A percentile compares a stretch with the other conserved stretches of the same genome.
These are phyloP conservation scores for Fomitopsis palustris DNA, from an alignment of 1,284 basidiomycete genomes.

Conservation along the genomic window DNA sequence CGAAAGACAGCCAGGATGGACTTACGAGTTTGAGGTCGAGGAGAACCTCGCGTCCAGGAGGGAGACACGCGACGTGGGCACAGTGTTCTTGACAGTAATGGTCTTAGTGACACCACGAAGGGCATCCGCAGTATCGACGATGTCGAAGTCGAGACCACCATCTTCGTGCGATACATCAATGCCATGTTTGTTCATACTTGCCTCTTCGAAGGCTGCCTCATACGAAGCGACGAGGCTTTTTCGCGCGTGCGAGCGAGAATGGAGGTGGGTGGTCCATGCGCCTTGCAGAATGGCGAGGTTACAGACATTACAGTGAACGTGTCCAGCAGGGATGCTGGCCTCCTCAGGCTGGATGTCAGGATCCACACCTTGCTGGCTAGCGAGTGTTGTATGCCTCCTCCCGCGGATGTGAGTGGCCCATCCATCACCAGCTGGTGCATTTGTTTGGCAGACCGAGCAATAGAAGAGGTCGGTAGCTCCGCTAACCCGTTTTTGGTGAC, in stretches of 20 bases:
- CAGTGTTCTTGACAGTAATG: slow-evolving; percentile 23
- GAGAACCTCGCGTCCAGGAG: slow-evolving; percentile 34
- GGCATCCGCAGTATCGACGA: slow-evolving; percentile 30
- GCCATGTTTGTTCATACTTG: slow-evolving; percentile 25
- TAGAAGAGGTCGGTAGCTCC: background rate
- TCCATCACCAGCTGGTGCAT: background rate
- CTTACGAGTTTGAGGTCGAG: slow-evolving; percentile 37
- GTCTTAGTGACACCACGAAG: slow-evolving; percentile 15
- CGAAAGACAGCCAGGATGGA: slow-evolving; percentile 13
- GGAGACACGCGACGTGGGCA: slow-evolving; percentile 26
- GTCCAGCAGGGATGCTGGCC: background rate
- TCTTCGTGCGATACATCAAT: slow-evolving; percentile 18
- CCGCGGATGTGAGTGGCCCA: slow-evolving; percentile 8
- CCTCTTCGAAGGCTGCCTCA: slow-evolving; percentile 24
- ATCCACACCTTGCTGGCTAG: background rate
- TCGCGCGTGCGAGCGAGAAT: background rate
- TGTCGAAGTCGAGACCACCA: slow-evolving; percentile 32
- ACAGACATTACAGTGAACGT: slow-evolving; percentile 5
- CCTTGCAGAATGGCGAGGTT: background rate
- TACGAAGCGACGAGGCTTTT: slow-evolving; percentile 13
- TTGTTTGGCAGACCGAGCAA: slow-evolving; percentile 6
- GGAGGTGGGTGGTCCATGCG: background rate
- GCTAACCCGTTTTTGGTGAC: slow-evolving; percentile 1
- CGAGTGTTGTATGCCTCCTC: slow-evolving; percentile 1
- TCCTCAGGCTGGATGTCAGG: slow-evolving; percentile 10